Evolutionary conservation across 2,329 filamentous ascomycete species (phyloP).

Genomic region (Penicillium sp.): DNA sequence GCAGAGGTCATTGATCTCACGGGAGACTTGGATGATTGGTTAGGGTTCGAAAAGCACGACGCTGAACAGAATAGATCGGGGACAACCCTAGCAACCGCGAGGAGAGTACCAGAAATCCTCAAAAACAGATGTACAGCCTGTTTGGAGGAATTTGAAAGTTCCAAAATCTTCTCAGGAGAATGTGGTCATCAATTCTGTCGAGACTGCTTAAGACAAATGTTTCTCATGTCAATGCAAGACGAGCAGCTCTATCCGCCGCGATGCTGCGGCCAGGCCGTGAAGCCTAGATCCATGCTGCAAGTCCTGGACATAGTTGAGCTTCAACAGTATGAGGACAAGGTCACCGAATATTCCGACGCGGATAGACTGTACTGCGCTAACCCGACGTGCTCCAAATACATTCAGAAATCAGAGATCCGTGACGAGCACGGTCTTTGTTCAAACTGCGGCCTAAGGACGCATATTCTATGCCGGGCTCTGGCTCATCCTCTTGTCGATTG

Average conservation of each 20-base stretch:
- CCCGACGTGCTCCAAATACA: conserved; percentile 24
- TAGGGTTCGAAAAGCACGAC: not conserved
- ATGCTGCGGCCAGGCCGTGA: conserved; percentile 18
- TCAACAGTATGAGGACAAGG: conserved; percentile 11
- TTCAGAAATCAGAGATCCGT: conserved; percentile 14
- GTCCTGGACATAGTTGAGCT: conserved; percentile 18
- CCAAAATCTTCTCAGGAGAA: not conserved
- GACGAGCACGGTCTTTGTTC: conserved; percentile 17
- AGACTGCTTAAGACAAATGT: conserved; percentile 16
- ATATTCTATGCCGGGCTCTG: conserved; percentile 19
- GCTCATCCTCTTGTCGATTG: conserved; percentile 21
- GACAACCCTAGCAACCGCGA: too few relatives aligned
- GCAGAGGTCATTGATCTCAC: not conserved
- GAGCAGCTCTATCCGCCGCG: conserved; percentile 24
- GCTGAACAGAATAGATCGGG: not conserved
- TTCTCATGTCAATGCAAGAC: conserved; percentile 18
- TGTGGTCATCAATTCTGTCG: not conserved
- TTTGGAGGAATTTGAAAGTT: not conserved
- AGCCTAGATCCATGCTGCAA: conserved; percentile 2
- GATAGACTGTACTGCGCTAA: conserved; percentile 26
- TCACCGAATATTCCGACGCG: conserved; percentile 16
- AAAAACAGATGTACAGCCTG: not conserved
- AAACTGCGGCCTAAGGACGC: conserved; percentile 17
- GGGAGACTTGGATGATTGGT: not conserved
- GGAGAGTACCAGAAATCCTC: not conserved